phyloP scores from a whole-genome alignment of 1,139 yeast genomes.

The Hansenula lynferdii region DNA sequence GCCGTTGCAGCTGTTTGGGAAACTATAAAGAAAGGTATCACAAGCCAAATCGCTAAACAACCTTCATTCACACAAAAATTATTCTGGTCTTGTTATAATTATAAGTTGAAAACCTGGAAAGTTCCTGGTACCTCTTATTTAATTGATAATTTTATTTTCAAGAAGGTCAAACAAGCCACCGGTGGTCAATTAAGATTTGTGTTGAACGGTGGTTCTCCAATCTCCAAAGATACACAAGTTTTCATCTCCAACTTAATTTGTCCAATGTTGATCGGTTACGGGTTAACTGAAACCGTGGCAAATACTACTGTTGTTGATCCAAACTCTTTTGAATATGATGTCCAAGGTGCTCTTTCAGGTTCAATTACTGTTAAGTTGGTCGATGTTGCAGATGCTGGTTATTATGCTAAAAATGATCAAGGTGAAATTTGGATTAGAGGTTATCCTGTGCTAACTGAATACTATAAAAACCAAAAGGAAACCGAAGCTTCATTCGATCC shows the following conservation, averaged over 20 bases:
- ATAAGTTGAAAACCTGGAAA: constrained; percentile 60
- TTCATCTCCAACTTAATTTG: constrained; percentile 75
- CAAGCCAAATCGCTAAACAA: constrained; percentile 64
- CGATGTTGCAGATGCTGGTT: constrained; percentile 91
- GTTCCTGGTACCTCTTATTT: constrained; percentile 69
- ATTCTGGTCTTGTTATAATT: constrained; percentile 84
- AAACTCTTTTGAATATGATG: constrained; percentile 60
- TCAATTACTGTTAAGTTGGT: constrained; percentile 83
- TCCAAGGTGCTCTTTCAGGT: constrained; percentile 80
- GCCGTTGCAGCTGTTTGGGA: constrained; percentile 99
- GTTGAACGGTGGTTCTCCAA: constrained; percentile 93
- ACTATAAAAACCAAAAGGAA: constrained; percentile 80
- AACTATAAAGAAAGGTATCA: constrained; percentile 86
- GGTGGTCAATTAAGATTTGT: constrained; percentile 80
- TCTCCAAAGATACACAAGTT: constrained; percentile 68
- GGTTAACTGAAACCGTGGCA: constrained; percentile 95
- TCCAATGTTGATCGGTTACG: constrained; percentile 94
- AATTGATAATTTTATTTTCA: constrained; percentile 68
- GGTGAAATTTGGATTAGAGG: constrained; percentile 91
- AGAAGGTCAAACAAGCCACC: constrained; percentile 88
- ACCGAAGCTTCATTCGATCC: constrained; percentile 70
- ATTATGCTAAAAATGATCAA: constrained; percentile 84
- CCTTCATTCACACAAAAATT: constrained; percentile 70
- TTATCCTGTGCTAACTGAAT: constrained; percentile 64
- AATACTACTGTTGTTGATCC: constrained; percentile 72